phyloP scores from a whole-genome alignment of 139 green algal genomes.

The Ettlia oleoabundans region DNA sequence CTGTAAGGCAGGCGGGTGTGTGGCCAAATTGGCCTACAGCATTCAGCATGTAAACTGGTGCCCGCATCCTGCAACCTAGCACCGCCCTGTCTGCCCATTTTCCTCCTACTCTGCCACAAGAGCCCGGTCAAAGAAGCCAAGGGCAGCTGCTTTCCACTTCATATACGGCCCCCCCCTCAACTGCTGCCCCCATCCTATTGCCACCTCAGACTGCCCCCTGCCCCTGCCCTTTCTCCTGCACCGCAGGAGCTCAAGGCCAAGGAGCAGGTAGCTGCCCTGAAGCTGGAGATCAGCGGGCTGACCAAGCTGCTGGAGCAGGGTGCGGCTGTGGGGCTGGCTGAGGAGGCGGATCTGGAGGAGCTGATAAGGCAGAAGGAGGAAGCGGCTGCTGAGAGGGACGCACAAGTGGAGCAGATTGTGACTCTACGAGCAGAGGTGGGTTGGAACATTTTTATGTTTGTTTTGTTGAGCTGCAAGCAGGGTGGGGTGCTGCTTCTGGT shows the following conservation, averaged over 20 bases:
- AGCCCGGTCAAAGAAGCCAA: no score
- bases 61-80: no score
- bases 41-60: no score
- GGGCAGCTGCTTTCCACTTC: no score
- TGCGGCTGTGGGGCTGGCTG: slow-evolving; percentile 70
- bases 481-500: not conserved
- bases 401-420: slow-evolving; percentile 73
- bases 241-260: slow-evolving; percentile 82
- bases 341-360: slow-evolving; percentile 81
- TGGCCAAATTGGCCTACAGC: no score
- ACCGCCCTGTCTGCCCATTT: no score
- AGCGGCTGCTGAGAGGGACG: slow-evolving; percentile 76
- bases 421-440: slow-evolving; percentile 54
- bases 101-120: no score
- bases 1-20: no score
- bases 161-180: no score
- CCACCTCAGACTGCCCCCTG: not conserved
- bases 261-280: slow-evolving; percentile 84
- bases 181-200: no score
- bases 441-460: not conserved
- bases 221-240: not conserved
- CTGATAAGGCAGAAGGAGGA: slow-evolving; percentile 85
- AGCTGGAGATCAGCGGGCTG: slow-evolving; percentile 88
- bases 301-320: slow-evolving; percentile 81
- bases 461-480: not conserved